Evolutionary conservation across 768 basidiomycete species (phyloP).

Genomic region (Cystobasidium onofrii): DNA sequence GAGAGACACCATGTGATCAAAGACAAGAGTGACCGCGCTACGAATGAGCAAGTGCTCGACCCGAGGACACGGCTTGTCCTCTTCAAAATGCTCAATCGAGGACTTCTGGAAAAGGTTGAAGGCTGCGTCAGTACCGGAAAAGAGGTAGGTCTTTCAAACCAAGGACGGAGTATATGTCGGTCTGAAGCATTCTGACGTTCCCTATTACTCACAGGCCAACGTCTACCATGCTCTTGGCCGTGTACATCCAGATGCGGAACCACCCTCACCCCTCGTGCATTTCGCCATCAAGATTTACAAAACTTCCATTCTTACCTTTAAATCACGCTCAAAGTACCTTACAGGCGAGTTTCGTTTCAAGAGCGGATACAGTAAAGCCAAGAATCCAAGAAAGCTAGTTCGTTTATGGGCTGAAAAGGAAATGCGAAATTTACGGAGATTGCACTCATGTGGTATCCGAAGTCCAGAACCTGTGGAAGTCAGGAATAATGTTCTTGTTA

Average conservation of each 20-base stretch:
- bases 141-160: constrained; percentile 53
- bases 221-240: constrained; percentile 81
- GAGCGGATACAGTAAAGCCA: constrained; percentile 58
- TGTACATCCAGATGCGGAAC: constrained; percentile 40
- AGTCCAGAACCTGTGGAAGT: constrained; percentile 88
- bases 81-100: constrained; percentile 91
- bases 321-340: constrained; percentile 94
- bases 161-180: too few relatives aligned
- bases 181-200: too few relatives aligned
- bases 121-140: constrained; percentile 97
- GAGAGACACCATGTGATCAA: constrained; percentile 68
- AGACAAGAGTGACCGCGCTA: constrained; percentile 94
- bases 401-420: constrained; percentile 98
- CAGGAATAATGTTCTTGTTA: constrained; percentile 90
- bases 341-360: constrained; percentile 93
- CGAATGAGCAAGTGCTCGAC: constrained; percentile 92
- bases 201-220: constrained; percentile 60
- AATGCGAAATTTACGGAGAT: constrained; percentile 83
- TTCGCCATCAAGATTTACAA: constrained; percentile 96
- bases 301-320: constrained; percentile 93
- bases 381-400: constrained; percentile 97
- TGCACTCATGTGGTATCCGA: constrained; percentile 70
- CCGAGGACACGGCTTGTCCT: constrained; percentile 87
- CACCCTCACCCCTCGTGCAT: constrained; percentile 48
- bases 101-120: constrained; percentile 78